These are phyloP conservation scores for Termitomyces sp. DNA, from an alignment of 768 basidiomycete species.

Conservation along the genomic window DNA sequence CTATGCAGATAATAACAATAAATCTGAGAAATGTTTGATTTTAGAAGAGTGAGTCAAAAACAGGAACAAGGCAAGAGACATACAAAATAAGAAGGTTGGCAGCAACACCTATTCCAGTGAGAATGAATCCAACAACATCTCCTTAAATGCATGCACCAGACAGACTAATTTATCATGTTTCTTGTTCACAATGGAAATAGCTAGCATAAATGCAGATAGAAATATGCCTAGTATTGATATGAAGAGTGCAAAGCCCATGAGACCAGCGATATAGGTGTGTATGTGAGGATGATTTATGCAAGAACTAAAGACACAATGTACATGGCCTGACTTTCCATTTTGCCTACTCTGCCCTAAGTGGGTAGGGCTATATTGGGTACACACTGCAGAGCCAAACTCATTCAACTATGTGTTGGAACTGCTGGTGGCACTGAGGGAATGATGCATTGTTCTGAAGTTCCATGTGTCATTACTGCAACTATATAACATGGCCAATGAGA, in stretches of 20 bases:
- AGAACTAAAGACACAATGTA: too few species aligned
- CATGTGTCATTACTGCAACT: too few species aligned
- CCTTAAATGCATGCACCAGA: slow-evolving; percentile 75
- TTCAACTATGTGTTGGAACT: too few species aligned
- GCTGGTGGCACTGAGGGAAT: too few species aligned
- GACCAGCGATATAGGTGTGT: too few species aligned
- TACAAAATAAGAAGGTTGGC: slow-evolving; percentile 75
- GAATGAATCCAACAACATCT: slow-evolving; percentile 78
- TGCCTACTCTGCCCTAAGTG: too few species aligned
- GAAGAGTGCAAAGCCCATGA: slow-evolving; percentile 85
- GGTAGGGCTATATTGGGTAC: too few species aligned
- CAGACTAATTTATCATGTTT: slow-evolving; percentile 80
- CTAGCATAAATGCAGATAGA: slow-evolving; percentile 66
- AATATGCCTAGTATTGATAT: slow-evolving; percentile 68
- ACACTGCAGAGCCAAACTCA: too few species aligned
- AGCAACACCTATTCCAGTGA: slow-evolving; percentile 63
- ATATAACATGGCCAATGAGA: too few species aligned
- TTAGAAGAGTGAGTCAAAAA: neutral
- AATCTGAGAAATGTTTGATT: slow-evolving; percentile 38
- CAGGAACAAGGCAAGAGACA: slow-evolving; percentile 24
- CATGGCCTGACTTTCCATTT: too few species aligned
- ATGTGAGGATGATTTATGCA: too few species aligned
- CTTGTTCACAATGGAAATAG: slow-evolving; percentile 76
- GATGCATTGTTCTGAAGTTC: too few species aligned
- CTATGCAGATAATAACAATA: slow-evolving; percentile 78